Evolutionary conservation across 257 asterid genomes (phyloP), one percentile per base, ranked within the genome.

Genomic region (Orobanche coerulescens): DNA sequence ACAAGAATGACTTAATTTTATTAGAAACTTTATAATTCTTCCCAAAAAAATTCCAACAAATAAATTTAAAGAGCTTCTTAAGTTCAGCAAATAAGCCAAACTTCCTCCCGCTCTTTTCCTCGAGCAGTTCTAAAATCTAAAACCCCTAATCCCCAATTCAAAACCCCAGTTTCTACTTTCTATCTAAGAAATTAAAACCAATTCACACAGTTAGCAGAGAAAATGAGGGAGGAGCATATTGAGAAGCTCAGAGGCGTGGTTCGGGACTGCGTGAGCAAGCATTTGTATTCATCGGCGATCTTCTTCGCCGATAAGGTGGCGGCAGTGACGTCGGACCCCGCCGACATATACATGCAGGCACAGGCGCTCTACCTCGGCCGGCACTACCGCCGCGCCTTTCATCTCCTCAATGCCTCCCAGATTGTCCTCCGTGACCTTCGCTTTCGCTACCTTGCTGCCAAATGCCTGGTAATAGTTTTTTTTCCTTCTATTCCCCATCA

Each of bases 231-330:
- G 69, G 95, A 82, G 77, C 89, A 84, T 66, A 79, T 88, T 1
- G 98, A 84, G 86, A 86, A 78, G 87, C 82, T 92, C 36, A 74
- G 97, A 18, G 98, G 93, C 3, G 94, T 92, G 30, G 94, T 92
- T 15, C 79, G 98, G 42, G 98, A 92, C 75, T 92, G 98, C 67
- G 91, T 92, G 44, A 89, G 98, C 85, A 92, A 92, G 72, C 98
- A 92, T 72, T 55, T 92, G 73, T 92, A 92, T 79, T 88, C 98
- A 2, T 92, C 98, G 66, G 98, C 98, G 34, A 86, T 88, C 11
- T 92, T 92, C 78, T 92, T 92, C 71, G 95, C 98, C 73, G 98
- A 92, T 73, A 92, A 92, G 73, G 98, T 92, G 44, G 99, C 99
- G 16, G 99, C 96, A 39, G 82, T 89, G 58, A 86, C 99, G 58